Evolutionary conservation across 2,329 filamentous ascomycete genomes (phyloP).

Genomic region (Sporothrix curviconia): DNA sequence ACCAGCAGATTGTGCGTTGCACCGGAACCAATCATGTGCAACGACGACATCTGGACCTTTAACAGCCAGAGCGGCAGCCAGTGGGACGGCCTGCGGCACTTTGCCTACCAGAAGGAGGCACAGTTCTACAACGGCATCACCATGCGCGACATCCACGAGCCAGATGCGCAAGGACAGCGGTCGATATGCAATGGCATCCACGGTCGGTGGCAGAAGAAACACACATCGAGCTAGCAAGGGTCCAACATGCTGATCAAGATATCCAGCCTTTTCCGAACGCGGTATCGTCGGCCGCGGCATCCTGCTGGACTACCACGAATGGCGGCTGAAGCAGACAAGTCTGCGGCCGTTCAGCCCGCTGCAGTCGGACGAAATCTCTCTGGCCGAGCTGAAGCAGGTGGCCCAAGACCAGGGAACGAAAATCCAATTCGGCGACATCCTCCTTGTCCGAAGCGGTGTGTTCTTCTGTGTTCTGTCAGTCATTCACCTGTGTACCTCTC

Average conservation of each 20-base stretch:
- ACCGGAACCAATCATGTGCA: too few relatives aligned
- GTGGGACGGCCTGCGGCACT: too few relatives aligned
- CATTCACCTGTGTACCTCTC: too few relatives aligned
- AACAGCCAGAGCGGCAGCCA: too few relatives aligned
- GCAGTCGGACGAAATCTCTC: constrained; percentile 35
- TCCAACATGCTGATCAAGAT: too few relatives aligned
- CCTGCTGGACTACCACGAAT: constrained; percentile 45
- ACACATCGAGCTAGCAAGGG: too few relatives aligned
- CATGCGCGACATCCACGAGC: background rate
- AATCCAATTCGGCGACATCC: constrained; percentile 46
- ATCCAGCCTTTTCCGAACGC: constrained; percentile 31
- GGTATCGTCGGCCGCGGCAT: constrained; percentile 45
- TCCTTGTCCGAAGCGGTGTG: constrained; percentile 53
- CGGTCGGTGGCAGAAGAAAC: too few relatives aligned
- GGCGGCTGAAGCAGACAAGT: constrained; percentile 32
- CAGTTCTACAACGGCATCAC: constrained; percentile 21
- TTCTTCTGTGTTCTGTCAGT: too few relatives aligned
- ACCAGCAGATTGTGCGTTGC: constrained; percentile 13
- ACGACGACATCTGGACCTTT: too few relatives aligned
- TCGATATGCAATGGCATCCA: background rate
- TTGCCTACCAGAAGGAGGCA: constrained; percentile 20
- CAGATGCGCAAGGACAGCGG: constrained; percentile 4
- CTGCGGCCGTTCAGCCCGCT: constrained; percentile 27
- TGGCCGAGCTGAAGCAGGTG: constrained; percentile 36
- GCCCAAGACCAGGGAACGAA: constrained; percentile 36